Conservation (phyloP, 2,329 filamentous ascomycete genomes). For the Dothistroma pini region DNA sequence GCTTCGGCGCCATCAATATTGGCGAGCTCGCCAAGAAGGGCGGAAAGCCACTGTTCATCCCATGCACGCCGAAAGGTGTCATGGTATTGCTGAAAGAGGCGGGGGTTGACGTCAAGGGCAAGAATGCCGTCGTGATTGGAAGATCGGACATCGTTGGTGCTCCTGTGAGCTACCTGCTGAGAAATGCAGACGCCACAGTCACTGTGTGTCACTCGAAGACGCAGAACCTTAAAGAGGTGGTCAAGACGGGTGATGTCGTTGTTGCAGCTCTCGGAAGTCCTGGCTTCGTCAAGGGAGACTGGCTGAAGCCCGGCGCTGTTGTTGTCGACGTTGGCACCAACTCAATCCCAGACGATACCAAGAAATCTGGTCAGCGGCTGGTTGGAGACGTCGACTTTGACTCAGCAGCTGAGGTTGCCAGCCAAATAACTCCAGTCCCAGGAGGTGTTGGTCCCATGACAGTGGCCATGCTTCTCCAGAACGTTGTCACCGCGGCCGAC, state of each 20-base stretch:
- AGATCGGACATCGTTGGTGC: constrained; percentile 97
- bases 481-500: constrained; percentile 83
- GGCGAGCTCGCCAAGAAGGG: constrained; percentile 95
- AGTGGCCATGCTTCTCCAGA: constrained; percentile 95
- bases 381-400: constrained; percentile 96
- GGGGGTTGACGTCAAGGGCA: constrained; percentile 78
- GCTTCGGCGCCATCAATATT: constrained; percentile 91
- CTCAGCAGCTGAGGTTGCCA: constrained; percentile 77
- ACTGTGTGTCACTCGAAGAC: constrained; percentile 95
- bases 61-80: constrained; percentile 95
- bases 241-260: constrained; percentile 84
- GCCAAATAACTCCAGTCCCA: constrained; percentile 90
- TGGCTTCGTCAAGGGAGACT: constrained; percentile 87
- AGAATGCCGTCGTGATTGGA: constrained; percentile 90
- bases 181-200: constrained; percentile 94
- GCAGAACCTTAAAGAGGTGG: constrained; percentile 63
- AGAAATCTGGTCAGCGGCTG: constrained; percentile 86
- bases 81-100: constrained; percentile 87
- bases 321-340: constrained; percentile 98
- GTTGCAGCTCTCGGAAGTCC: constrained; percentile 88
- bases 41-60: constrained; percentile 81
- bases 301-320: constrained; percentile 90
- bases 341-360: constrained; percentile 82
- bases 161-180: constrained; percentile 91
- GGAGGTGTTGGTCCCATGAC: constrained; percentile 99